Base-by-base conservation (phyloP, 768 basidiomycete species). In the Cyclocybe cylindracea region DNA sequence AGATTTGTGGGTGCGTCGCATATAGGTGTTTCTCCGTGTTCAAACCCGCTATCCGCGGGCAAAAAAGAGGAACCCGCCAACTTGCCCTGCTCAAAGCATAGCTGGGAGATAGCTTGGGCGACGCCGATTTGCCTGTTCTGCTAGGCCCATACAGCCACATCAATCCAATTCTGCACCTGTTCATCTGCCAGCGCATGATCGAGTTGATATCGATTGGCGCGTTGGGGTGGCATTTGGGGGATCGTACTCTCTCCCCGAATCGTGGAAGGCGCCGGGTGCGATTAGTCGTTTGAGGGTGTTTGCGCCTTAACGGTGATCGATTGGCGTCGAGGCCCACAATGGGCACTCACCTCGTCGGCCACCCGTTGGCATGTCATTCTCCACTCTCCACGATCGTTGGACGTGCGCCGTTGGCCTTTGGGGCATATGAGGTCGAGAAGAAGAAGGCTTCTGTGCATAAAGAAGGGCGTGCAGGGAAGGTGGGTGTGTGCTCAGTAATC, bases 11-110 rank as follows among this genome's bases (percentile, higher is more conserved):
- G 65, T 61, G 41, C 1, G 65, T 66, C 7, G 65, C 63, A 66
- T 63, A 46, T n/a, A 66, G 57, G 36, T 66, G 63, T 32, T 66
- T 66, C 31, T 66, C 65, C 0, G 61, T 64, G 47, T 62, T 64
- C 40, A 62, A 40, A 4, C 63, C 65, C 1, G 58, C 51, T 18
- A 57, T 59, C 18, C 55, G 48, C 52, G 53, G 14, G 60, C 54
- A 44, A 66, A 66, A 46, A 66, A 66, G 53, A 66, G 2, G 61
- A 62, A 11, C 60, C 62, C 13, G 61, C 63, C 4, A 66, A 54
- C 16, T 54, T 42, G 5, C 57, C 60, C 5, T 58, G 53, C 16
- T 64, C 62, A 11, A 50, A 59, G 41, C 57, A 58, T 9, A 54
- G 44, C 43, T 60, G 60, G n/a, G 60, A 59, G 34, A 64, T 59